phyloP scores from a whole-genome alignment of 768 basidiomycete species.

The Leccinellum rugosiceps region DNA sequence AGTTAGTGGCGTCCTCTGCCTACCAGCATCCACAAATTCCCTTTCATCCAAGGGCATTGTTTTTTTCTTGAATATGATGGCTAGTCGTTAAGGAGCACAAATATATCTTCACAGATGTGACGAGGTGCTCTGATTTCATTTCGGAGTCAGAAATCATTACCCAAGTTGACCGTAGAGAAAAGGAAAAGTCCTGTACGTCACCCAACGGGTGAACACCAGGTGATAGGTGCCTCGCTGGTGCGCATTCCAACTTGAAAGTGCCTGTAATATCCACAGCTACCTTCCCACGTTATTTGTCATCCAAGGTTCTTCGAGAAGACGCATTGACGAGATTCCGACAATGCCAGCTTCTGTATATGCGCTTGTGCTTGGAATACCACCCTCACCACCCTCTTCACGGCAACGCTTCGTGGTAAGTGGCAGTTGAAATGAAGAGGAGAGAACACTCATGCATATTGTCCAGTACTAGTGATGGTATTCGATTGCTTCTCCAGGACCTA shows the following conservation, averaged over 20 bases:
- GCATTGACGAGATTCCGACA: not conserved
- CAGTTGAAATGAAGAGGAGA: not conserved
- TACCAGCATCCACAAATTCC: not conserved
- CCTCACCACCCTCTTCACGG: not conserved
- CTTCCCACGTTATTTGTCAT: not conserved
- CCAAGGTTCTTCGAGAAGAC: not conserved
- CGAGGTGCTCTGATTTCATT: not conserved
- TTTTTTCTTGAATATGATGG: not conserved
- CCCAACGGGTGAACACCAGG: not conserved
- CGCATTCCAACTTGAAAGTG: not conserved
- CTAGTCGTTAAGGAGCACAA: slow-evolving; percentile 1
- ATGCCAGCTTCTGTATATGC: not conserved
- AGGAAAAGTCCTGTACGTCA: not conserved
- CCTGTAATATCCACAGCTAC: not conserved
- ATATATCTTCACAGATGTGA: not conserved
- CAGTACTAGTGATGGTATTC: not conserved
- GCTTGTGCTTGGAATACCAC: not conserved
- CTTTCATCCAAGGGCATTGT: not conserved
- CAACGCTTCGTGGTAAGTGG: too few species aligned
- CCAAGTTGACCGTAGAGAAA: slow-evolving; percentile 1
- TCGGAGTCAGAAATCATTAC: not conserved
- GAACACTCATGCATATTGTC: not conserved
- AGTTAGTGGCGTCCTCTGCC: not conserved
- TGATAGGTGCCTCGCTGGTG: too few species aligned
- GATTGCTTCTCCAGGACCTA: not conserved